phyloP scores from a whole-genome alignment of 2,329 filamentous ascomycete species.

The Pyrenochaeta sp. region DNA sequence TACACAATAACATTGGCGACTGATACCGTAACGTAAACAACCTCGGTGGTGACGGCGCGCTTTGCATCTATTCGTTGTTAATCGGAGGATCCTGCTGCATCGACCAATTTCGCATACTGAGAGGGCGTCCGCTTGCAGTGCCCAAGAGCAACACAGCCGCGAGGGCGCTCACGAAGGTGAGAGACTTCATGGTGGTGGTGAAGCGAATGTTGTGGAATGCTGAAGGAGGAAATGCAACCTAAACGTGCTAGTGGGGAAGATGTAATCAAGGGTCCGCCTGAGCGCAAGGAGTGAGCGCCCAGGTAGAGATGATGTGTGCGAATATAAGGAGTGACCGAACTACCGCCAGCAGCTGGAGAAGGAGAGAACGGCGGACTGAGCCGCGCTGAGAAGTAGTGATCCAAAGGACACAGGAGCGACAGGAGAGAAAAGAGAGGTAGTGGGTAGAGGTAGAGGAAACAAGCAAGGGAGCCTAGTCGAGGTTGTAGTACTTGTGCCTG shows the following conservation, averaged over 20 bases:
- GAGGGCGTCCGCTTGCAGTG: conserved; percentile 54
- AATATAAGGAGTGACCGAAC: conserved; percentile 33
- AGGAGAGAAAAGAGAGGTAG: conserved; percentile 13
- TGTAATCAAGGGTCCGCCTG: conserved; percentile 9
- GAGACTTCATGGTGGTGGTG: conserved; percentile 55
- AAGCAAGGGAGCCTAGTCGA: conserved; percentile 22
- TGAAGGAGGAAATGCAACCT: conserved; percentile 23
- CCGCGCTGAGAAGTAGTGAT: conserved; percentile 22
- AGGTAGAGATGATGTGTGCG: conserved; percentile 2
- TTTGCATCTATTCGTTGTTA: conserved; percentile 34
- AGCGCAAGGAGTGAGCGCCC: conserved; percentile 6
- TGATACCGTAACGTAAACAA: conserved; percentile 39
- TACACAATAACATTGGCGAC: conserved; percentile 41
- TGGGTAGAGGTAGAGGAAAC: conserved; percentile 18
- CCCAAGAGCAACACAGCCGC: conserved; percentile 49
- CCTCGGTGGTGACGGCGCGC: conserved; percentile 42
- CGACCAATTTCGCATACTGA: too few relatives aligned
- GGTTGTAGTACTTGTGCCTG: conserved; percentile 19
- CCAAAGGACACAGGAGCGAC: conserved; percentile 26
- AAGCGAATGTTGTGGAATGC: conserved; percentile 43
- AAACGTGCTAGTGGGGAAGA: conserved; percentile 18
- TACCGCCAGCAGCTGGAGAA: conserved; percentile 32
- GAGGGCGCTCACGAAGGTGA: conserved; percentile 46
- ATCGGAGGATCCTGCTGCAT: too few relatives aligned
- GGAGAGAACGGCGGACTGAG: conserved; percentile 26